phyloP scores from a whole-genome alignment of 1,139 yeast species.

The Kodamaea fungicola region DNA sequence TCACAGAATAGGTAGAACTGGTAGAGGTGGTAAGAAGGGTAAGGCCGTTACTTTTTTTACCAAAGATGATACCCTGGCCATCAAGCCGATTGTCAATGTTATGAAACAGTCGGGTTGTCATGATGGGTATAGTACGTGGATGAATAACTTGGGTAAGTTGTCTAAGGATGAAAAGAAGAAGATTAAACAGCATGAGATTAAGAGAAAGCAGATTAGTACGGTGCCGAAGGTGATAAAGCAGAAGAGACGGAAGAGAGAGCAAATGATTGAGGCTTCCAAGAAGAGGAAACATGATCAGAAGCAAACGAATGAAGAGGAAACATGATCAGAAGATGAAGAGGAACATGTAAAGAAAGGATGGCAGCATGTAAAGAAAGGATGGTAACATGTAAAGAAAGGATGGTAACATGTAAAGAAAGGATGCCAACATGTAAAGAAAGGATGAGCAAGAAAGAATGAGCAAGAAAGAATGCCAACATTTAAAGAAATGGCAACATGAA shows the following conservation, averaged over 20 bases:
- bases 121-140: constrained; percentile 71
- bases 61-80: constrained; percentile 73
- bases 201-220: constrained; percentile 77
- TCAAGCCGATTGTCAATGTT: constrained; percentile 85
- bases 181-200: constrained; percentile 57
- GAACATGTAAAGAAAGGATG: too few relatives aligned
- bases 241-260: constrained; percentile 59
- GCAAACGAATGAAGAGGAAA: not conserved
- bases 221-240: constrained; percentile 71
- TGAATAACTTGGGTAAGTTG: constrained; percentile 71
- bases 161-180: constrained; percentile 62
- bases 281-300: constrained; percentile 40
- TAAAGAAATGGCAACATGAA: too few relatives aligned
- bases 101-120: constrained; percentile 90
- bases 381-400: too few relatives aligned
- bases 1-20: constrained; percentile 98
- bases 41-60: constrained; percentile 90
- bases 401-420: too few relatives aligned
- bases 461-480: too few relatives aligned
- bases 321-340: too few relatives aligned
- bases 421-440: too few relatives aligned
- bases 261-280: constrained; percentile 81
- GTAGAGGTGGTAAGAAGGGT: constrained; percentile 89
- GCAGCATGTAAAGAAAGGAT: too few relatives aligned
- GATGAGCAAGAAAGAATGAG: too few relatives aligned